Evolutionary conservation across 208 protist species (phyloP), one percentile per base, ranked within the genome.

Genomic region (Leishmania lainsoni): DNA sequence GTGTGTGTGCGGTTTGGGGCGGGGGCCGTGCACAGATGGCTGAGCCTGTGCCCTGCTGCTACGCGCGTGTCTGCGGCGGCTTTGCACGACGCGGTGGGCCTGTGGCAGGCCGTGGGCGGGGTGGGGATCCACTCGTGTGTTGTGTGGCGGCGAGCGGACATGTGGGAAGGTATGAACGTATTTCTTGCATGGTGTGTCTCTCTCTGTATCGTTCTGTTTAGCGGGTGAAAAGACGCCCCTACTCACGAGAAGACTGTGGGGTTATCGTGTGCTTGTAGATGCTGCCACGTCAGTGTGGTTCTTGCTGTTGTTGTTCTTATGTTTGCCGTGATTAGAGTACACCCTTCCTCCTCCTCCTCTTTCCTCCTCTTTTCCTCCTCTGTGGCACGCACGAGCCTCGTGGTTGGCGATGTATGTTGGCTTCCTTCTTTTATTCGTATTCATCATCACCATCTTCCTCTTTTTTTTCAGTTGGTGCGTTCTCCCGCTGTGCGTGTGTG

Each of bases 391-490:
- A 12, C 39, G 42, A 32, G 12, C 49, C 12, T 51, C 66, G 35
- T 72, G 39, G 22, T 26, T 2, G 66, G 66, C 20, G 16, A 49
- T 49, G 66, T 45, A 29, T 72, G 39, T n/a, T 14, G 61, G 29
- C 39, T 26, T 66, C 12, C n/a, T 66, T 66, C 22, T 48, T 59
- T 56, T 80, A 56, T 29, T 75, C 76, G 52, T 58, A 32, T 82
- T 73, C 48, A 20, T 58, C 78, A 35, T 76, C 63, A 42, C 72
- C 20, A 48, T 29, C 3, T 58, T 29, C 74, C 59, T 69, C 61
- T 66, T 17, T n/a, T 17, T n/a, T 63, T 20, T 56, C 52, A 20
- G 26, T 14, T 63, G n/a, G 10, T 72, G 35, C 32, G 26, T 69
- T 52, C 52, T 17, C 65, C 42, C 58, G 32, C 56, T 32, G 49